Base-by-base conservation (phyloP, 78 protist genomes). In the Dictyostelium brefeldianum region DNA sequence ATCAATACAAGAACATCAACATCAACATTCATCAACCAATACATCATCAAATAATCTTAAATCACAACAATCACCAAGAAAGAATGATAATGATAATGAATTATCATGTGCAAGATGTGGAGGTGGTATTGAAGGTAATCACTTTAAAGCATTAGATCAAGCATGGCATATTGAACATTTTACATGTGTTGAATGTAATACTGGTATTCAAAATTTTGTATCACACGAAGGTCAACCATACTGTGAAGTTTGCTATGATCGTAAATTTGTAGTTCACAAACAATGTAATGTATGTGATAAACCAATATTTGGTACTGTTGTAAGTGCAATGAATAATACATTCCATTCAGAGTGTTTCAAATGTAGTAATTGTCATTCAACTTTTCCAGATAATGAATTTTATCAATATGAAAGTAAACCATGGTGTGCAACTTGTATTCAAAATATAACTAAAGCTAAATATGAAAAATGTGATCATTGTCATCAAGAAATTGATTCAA, bases 111-210 rank as follows among this genome's bases (percentile, higher is more conserved):
- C 80, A 1, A 73, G 92, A 65, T 85, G 92, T 48, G 47, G 78
- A 7, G 74, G 69, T 7, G 48, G 25, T 3, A 85, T 85, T 75
- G 92, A 85, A 27, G 92, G 92, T 10, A 85, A 78, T 25, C 92
- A 85, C 47, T 85, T 73, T 29, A 85, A 85, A 43, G 92, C 92
- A n/a, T 47, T 85, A 18, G 92, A 85, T 9, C 62, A 70, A 85
- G 92, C 92, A 54, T 85, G 92, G 92, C 92, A 85, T 20, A 75
- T 85, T 59, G 92, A 85, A 10, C 92, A 85, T 36, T 85, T 85
- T 31, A 85, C 92, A 4, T 85, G 92, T 15, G 53, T 53, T 4
- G 81, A 71, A 46, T 85, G 92, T 48, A 17, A 73, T 51, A 62
- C 22, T 20, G 48, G 48, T 8, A 85, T 85, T 31, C 92, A 85